Evolutionary conservation across 2,329 filamentous ascomycete genomes (phyloP).

Genomic region (Aureobasidium sp.): DNA sequence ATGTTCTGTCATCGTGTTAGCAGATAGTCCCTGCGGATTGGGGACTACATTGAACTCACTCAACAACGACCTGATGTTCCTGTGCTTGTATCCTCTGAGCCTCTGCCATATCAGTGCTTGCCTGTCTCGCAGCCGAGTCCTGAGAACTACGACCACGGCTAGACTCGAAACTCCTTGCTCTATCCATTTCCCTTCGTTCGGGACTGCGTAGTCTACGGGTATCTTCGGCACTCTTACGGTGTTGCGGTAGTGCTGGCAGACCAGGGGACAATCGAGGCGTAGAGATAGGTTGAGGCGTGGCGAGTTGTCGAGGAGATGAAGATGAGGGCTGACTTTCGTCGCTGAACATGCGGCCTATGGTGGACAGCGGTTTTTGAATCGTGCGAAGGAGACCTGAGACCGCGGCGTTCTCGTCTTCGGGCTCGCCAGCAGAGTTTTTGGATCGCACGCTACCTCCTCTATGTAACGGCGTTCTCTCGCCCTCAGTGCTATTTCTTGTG

Average conservation of each 20-base stretch:
- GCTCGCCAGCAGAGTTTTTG: conserved; percentile 4
- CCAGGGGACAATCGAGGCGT: conserved; percentile 45
- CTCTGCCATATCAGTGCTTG: conserved; percentile 82
- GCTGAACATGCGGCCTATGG: conserved; percentile 90
- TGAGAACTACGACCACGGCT: conserved; percentile 37
- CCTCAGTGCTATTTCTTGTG: conserved; percentile 53
- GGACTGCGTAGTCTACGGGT: conserved; percentile 19
- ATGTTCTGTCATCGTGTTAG: conserved; percentile 46
- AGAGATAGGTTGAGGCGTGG: conserved; percentile 41
- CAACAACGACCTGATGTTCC: conserved; percentile 86
- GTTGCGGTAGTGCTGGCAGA: conserved; percentile 32
- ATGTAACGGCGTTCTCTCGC: conserved; percentile 53
- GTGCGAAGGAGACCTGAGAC: conserved; percentile 80
- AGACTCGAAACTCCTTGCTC: conserved; percentile 7
- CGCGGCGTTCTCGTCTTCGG: conserved; percentile 58
- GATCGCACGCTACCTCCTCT: conserved; percentile 24
- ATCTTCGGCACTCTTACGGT: conserved; percentile 22
- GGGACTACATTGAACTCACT: conserved; percentile 37
- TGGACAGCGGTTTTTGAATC: conserved; percentile 83
- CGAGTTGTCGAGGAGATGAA: conserved; percentile 28
- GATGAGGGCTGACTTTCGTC: conserved; percentile 45
- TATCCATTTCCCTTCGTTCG: conserved; percentile 45
- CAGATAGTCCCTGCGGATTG: background rate
- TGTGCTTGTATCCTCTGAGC: conserved; percentile 72
- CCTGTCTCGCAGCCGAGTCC: conserved; percentile 83